Conservation (phyloP, 2,329 filamentous ascomycete species). For the Claviceps capensis region DNA sequence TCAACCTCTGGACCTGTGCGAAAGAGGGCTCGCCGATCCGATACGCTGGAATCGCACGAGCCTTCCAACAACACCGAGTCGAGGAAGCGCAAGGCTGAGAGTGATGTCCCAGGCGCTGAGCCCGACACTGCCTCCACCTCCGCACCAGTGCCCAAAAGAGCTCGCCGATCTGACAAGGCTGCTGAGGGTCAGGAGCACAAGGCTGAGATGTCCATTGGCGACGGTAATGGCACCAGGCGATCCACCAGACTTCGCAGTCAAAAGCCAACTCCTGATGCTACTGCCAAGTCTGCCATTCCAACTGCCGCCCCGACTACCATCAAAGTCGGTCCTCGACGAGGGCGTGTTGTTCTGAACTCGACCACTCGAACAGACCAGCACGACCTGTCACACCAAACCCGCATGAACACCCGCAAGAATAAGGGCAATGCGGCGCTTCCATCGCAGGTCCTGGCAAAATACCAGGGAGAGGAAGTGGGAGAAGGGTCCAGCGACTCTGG, state of each 20-base stretch:
- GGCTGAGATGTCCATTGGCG: slow-evolving; percentile 6
- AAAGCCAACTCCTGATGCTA: slow-evolving; percentile 3
- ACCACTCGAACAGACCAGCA: slow-evolving; percentile 15
- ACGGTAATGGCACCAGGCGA: slow-evolving; percentile 13
- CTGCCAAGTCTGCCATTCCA: slow-evolving; percentile 20
- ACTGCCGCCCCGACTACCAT: slow-evolving; percentile 23
- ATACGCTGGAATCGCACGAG: no score
- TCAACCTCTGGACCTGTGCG: slow-evolving; percentile 10
- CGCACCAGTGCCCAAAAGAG: slow-evolving; percentile 14
- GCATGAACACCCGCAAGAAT: slow-evolving; percentile 22
- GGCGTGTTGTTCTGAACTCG: slow-evolving; percentile 13
- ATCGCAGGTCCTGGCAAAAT: slow-evolving; percentile 19
- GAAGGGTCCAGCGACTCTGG: neutral
- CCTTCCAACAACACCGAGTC: no score
- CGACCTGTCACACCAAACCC: slow-evolving; percentile 20
- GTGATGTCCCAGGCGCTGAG: slow-evolving; percentile 6
- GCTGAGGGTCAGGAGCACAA: slow-evolving; percentile 6
- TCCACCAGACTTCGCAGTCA: slow-evolving; percentile 20
- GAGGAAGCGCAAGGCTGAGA: neutral
- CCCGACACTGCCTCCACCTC: slow-evolving; percentile 11
- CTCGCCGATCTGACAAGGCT: slow-evolving; percentile 7
- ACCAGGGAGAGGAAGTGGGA: slow-evolving; percentile 11
- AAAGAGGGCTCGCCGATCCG: slow-evolving; percentile 13
- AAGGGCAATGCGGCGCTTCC: slow-evolving; percentile 22
- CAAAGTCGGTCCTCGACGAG: slow-evolving; percentile 16